phyloP scores from a whole-genome alignment of 2,329 filamentous ascomycete genomes.

The Colletotrichum sublineola region DNA sequence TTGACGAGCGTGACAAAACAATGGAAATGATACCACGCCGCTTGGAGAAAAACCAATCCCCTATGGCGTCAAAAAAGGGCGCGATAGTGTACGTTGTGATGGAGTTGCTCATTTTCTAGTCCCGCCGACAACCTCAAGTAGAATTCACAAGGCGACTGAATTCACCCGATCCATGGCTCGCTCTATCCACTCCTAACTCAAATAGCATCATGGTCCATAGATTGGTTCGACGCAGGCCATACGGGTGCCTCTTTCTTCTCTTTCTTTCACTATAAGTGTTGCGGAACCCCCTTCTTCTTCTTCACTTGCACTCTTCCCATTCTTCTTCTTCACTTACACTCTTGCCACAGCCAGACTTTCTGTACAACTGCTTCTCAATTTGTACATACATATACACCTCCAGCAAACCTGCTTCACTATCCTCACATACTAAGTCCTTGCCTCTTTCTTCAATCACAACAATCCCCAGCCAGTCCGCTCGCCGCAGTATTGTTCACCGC shows the following conservation, averaged over 20 bases:
- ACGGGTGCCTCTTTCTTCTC: not conserved
- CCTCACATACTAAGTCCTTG: not conserved
- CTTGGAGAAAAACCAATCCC: accelerated
- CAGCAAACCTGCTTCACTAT: not conserved
- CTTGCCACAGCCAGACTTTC: not conserved
- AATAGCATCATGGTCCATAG: not conserved
- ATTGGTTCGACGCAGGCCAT: not conserved
- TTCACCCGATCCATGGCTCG: not conserved
- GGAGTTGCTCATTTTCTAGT: not conserved
- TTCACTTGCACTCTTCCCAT: not conserved
- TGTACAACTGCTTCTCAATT: not conserved
- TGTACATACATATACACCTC: not conserved
- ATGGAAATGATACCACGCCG: not conserved
- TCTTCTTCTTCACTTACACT: not conserved
- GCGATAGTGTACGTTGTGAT: too few relatives aligned
- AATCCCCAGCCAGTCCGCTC: not conserved
- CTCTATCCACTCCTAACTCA: not conserved
- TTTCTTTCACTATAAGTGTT: not conserved
- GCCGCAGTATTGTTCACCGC: not conserved
- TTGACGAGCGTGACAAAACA: not conserved
- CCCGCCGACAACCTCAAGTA: not conserved
- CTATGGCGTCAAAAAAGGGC: not conserved
- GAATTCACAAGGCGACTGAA: not conserved
- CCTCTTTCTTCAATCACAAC: not conserved
- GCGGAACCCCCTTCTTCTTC: not conserved